Conservation (phyloP, 2,329 filamentous ascomycete genomes). For the Cylindrodendrum hubeiense region DNA sequence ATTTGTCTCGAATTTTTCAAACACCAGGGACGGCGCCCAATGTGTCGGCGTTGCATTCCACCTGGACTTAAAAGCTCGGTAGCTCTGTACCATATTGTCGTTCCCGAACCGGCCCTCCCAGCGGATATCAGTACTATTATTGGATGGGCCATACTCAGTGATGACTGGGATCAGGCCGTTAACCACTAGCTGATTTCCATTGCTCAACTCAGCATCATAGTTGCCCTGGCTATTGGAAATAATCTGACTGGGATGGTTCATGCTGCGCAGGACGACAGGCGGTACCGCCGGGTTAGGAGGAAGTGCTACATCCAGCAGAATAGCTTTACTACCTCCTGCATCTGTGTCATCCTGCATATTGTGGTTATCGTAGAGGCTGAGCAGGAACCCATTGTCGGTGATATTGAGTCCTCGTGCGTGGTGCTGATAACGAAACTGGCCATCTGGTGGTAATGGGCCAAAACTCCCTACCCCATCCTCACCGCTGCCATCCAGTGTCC, state of each 20-base stretch:
- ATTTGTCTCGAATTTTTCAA: constrained; percentile 14
- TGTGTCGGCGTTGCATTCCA: constrained; percentile 40
- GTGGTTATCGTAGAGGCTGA: constrained; percentile 53
- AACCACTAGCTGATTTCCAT: constrained; percentile 39
- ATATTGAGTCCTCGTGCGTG: constrained; percentile 47
- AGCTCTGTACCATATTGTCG: constrained; percentile 36
- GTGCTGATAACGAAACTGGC: constrained; percentile 52
- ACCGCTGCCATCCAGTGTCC: constrained; percentile 42
- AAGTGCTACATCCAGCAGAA: constrained; percentile 31
- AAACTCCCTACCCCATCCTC: constrained; percentile 37
- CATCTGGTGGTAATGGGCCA: constrained; percentile 38
- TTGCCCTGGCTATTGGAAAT: constrained; percentile 34
- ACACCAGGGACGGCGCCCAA: constrained; percentile 32
- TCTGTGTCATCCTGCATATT: constrained; percentile 38
- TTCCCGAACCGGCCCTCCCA: constrained; percentile 44
- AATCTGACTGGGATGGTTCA: background rate
- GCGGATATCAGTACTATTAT: constrained; percentile 35
- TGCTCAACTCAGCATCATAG: constrained; percentile 32
- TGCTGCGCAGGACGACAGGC: constrained; percentile 23
- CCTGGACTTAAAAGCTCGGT: constrained; percentile 40
- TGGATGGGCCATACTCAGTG: constrained; percentile 38
- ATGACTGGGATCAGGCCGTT: constrained; percentile 41
- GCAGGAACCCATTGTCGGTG: constrained; percentile 33
- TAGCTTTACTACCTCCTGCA: constrained; percentile 18
- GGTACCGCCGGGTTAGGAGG: constrained; percentile 27